Conservation (phyloP, 768 basidiomycete genomes). For the Dacryopinax primogenitus region DNA sequence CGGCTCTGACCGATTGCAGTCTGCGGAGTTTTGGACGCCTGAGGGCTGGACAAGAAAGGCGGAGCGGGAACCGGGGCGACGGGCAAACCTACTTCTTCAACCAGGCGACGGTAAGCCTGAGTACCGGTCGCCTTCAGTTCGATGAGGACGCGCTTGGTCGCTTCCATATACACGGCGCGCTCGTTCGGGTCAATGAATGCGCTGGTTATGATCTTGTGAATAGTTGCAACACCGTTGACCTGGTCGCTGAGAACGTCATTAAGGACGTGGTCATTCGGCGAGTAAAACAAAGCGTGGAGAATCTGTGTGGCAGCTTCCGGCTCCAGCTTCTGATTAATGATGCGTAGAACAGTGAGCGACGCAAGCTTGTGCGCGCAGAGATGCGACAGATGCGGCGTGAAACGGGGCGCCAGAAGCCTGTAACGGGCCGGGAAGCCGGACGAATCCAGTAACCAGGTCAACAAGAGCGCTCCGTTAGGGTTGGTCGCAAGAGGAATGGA, state of each 20-base stretch:
- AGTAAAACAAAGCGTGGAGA: constrained; percentile 82
- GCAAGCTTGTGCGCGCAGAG: constrained; percentile 97
- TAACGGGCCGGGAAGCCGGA: constrained; percentile 94
- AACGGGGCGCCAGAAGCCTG: constrained; percentile 83
- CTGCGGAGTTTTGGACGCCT: not conserved
- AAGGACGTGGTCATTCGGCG: constrained; percentile 75
- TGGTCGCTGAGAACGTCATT: constrained; percentile 93
- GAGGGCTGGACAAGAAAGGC: constrained; percentile 8
- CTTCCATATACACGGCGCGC: constrained; percentile 61
- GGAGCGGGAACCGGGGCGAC: constrained; percentile 29
- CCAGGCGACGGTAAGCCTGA: constrained; percentile 82
- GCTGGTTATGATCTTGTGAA: constrained; percentile 84
- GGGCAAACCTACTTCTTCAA: constrained; percentile 88
- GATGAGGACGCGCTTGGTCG: constrained; percentile 79
- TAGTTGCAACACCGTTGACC: constrained; percentile 85
- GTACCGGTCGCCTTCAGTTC: constrained; percentile 88
- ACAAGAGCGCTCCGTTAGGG: constrained; percentile 86
- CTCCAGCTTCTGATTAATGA: constrained; percentile 94
- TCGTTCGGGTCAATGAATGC: constrained; percentile 63
- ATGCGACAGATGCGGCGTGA: constrained; percentile 92
- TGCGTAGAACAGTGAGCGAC: constrained; percentile 83
- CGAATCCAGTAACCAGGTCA: constrained; percentile 94
- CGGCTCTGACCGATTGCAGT: not conserved
- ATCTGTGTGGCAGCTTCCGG: constrained; percentile 76
- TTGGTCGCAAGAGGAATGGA: constrained; percentile 96